phyloP scores from a whole-genome alignment of 2,329 filamentous ascomycete species.

The Paracoccidioides lutzii region DNA sequence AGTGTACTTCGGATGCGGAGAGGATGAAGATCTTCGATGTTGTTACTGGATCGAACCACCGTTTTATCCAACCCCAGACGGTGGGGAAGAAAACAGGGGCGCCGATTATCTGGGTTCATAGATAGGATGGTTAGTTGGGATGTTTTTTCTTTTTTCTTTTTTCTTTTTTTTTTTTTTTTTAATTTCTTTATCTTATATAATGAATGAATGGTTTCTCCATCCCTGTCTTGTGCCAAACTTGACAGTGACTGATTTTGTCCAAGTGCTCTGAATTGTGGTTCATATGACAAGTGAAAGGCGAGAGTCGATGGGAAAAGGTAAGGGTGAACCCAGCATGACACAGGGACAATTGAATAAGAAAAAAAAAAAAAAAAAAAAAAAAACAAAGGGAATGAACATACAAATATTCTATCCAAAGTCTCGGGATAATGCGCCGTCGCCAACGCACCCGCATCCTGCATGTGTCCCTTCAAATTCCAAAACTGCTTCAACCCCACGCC shows the following conservation, averaged over 20 bases:
- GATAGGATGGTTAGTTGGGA: not conserved
- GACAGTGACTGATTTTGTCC: too few relatives aligned
- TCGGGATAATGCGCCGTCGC: conserved; percentile 93
- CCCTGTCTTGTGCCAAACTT: too few relatives aligned
- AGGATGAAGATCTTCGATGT: conserved; percentile 95
- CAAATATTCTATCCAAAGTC: conserved; percentile 71
- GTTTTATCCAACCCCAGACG: conserved; percentile 85
- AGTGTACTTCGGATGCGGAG: conserved; percentile 54
- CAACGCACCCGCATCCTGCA: conserved; percentile 80
- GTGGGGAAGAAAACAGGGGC: conserved; percentile 85
- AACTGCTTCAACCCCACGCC: conserved; percentile 84
- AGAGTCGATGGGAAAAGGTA: not conserved
- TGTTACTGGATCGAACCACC: conserved; percentile 89
- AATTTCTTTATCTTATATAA: too few relatives aligned
- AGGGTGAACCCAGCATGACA: not conserved
- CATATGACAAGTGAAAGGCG: too few relatives aligned
- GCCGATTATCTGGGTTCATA: conserved; percentile 55
- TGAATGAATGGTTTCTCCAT: too few relatives aligned
- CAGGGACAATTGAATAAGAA: too few relatives aligned
- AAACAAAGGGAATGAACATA: conserved; percentile 22
- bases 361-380: not conserved
- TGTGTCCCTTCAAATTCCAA: conserved; percentile 86
- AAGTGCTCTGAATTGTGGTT: too few relatives aligned
- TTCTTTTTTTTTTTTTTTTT: too few relatives aligned
- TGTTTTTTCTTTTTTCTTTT: not conserved